Evolutionary conservation across 805 yeast species (phyloP), one percentile per base, ranked within the genome.

Genomic region (Lachancea lanzarotensis): DNA sequence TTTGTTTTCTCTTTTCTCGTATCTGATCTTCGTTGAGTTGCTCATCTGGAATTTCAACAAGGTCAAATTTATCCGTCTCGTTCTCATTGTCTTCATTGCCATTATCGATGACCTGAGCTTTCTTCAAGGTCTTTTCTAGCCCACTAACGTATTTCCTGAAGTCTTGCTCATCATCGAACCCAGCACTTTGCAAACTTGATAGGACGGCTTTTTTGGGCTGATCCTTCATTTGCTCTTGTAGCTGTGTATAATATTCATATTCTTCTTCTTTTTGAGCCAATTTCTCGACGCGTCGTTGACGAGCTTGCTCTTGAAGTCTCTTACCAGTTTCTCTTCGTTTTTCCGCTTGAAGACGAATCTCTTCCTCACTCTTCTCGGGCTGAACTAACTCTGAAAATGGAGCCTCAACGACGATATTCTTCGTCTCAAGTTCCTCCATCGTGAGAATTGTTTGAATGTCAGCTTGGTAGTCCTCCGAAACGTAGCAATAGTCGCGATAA

Each of bases 221-320:
- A 12, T 61, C 68, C 26, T 64, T 65, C 42, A 86, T 60, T 45
- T 76, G 75, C 22, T 71, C 76, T 54, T 72, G 75, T 36, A 90
- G 65, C 20, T 73, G 72, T 1, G 77, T 67, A 56, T 82, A 88
- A 61, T 90, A 88, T 38, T 74, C 81, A 51, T 71, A 77, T 56
- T 91, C 96, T 52, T 84, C 80, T 53, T 89, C 89, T 52, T 85
- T 84, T 60, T 88, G 88, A 13, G 78, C 71, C 38, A 87, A 66
- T 56, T 86, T 89, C 59, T 91, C 96, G 9, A 80, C 63, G 45
- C 98, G 71, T 52, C 81, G 82, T 56, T 81, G 83, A 54, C 83
- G 89, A 0, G 97, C 97, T 64, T 89, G 96, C 56, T 87, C 95
- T 66, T 93, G 98, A 49, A 95, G 71, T 52, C 95, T 73, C 51